These are phyloP conservation scores for Austropuccinia psidii DNA, from an alignment of 1,284 basidiomycete species.

Conservation along the genomic window DNA sequence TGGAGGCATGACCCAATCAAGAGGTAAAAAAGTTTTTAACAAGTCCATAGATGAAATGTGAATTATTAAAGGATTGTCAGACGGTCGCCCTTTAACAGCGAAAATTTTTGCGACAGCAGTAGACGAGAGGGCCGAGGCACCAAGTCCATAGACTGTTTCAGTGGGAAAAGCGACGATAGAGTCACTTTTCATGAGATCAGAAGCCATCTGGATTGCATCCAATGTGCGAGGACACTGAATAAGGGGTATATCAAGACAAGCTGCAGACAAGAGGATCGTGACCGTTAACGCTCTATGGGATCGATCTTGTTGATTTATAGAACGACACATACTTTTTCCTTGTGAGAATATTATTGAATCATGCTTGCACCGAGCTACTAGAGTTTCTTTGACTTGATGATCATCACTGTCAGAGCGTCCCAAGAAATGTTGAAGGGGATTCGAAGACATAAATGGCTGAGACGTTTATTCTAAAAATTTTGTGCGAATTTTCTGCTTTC, in stretches of 20 bases:
- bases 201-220: conserved; percentile 43
- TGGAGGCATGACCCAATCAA: conserved; percentile 39
- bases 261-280: no score
- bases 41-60: conserved; percentile 81
- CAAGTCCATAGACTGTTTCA: conserved; percentile 96
- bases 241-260: not conserved
- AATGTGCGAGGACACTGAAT: conserved; percentile 3
- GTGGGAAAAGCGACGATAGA: conserved; percentile 79
- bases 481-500: no score
- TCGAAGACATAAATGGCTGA: no score
- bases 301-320: no score
- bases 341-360: no score
- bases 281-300: no score
- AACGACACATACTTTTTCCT: no score
- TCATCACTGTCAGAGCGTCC: no score
- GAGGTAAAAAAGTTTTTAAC: conserved; percentile 63
- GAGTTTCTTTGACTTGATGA: no score
- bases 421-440: no score
- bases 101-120: conserved; percentile 71
- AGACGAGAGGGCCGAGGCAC: conserved; percentile 66
- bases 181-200: conserved; percentile 41
- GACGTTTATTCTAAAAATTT: no score
- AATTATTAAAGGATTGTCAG: conserved; percentile 96
- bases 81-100: conserved; percentile 78
- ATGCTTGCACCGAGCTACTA: no score